Conservation (phyloP, 768 basidiomycete genomes). For the Chlorophyllum brunneum region DNA sequence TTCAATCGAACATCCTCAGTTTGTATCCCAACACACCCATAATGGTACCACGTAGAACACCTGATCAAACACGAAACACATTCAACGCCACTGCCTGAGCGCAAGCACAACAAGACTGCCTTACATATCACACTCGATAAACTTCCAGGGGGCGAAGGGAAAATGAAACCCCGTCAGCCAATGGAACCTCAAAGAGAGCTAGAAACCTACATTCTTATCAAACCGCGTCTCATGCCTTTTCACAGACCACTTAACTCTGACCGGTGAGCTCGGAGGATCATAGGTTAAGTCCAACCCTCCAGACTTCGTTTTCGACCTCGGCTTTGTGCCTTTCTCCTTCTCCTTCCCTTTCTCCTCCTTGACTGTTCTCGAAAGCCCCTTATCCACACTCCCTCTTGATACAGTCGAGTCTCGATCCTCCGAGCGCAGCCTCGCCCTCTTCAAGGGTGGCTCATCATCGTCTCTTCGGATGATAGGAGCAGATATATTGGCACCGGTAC, state of each 20-base stretch:
- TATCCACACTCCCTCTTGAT: constrained; percentile 2
- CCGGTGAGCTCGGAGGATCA: neutral
- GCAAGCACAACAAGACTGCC: constrained; percentile 4
- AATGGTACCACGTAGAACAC: constrained; percentile 46
- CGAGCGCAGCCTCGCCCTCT: constrained; percentile 17
- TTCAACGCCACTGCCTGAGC: neutral
- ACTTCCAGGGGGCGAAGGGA: too few species aligned
- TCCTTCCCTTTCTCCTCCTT: neutral
- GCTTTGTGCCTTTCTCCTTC: neutral
- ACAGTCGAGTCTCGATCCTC: constrained; percentile 10
- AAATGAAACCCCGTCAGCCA: neutral
- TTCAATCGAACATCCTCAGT: constrained; percentile 31
- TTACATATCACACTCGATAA: constrained; percentile 24
- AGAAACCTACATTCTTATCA: constrained; percentile 22
- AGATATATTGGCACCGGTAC: neutral
- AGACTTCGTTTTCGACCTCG: neutral
- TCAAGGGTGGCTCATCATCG: constrained; percentile 24
- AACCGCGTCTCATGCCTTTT: constrained; percentile 20
- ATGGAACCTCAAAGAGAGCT: neutral
- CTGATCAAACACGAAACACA: constrained; percentile 18
- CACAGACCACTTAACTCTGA: constrained; percentile 19
- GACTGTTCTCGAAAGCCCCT: neutral
- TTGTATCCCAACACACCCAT: constrained; percentile 40
- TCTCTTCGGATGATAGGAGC: neutral
- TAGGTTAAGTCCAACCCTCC: neutral